Percentiles rank a stretch among this genome's conserved stretches.
Conservation (phyloP, 2,329 filamentous ascomycete species). For the Calonectria henricotiae region DNA sequence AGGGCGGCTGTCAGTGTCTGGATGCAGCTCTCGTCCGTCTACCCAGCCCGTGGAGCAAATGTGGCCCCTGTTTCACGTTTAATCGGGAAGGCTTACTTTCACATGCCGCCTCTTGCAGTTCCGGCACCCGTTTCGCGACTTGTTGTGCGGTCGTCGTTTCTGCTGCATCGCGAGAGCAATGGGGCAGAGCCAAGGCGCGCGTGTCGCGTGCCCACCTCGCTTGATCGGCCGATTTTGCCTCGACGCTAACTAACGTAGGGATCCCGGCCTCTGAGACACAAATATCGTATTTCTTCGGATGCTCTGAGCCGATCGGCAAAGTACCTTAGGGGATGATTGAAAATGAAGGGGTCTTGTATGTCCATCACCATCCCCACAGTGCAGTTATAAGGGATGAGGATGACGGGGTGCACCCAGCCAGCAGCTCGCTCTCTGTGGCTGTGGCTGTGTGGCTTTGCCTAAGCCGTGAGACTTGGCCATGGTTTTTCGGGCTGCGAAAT, state of each 20-base stretch:
- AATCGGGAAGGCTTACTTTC: conserved; percentile 38
- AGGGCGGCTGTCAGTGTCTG: not conserved
- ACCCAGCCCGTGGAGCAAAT: not conserved
- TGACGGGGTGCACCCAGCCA: not conserved
- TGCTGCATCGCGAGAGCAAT: conserved; percentile 31
- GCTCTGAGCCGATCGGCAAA: conserved; percentile 7
- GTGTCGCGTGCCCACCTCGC: not conserved
- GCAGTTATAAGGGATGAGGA: too few relatives aligned
- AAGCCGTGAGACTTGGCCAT: not conserved
- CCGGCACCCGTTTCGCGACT: conserved; percentile 49
- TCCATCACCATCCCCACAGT: not conserved
- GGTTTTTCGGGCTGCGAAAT: too few relatives aligned
- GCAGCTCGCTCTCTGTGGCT: not conserved
- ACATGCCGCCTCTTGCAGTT: conserved; percentile 52
- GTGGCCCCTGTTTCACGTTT: not conserved
- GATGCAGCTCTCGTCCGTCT: too few relatives aligned
- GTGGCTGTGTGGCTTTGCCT: conserved; percentile 9
- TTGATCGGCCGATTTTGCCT: conserved; percentile 6
- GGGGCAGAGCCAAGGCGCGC: not conserved
- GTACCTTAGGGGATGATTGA: not conserved
- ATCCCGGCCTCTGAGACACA: not conserved
- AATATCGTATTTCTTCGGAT: not conserved
- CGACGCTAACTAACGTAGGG: not conserved
- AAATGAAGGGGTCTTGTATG: not conserved
- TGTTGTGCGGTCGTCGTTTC: conserved; percentile 49